Evolutionary conservation across 1,284 basidiomycete species (phyloP).

Genomic region (Cryptococcus sp.): DNA sequence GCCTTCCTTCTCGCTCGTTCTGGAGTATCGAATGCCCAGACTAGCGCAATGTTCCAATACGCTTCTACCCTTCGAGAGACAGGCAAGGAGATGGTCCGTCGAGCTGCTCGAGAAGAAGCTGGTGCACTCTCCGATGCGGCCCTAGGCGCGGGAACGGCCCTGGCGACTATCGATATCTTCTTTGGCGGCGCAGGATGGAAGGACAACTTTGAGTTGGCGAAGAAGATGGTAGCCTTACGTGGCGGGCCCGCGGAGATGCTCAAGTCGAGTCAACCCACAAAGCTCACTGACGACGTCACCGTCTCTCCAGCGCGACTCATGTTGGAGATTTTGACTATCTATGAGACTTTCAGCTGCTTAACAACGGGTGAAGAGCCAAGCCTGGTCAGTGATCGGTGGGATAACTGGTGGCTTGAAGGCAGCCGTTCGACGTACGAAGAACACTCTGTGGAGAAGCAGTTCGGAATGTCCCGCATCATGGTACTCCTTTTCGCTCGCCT

Average conservation of each 20-base stretch:
- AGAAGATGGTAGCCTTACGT: constrained; percentile 54
- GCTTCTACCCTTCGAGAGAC: constrained; percentile 41
- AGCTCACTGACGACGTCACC: constrained; percentile 49
- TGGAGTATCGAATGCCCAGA: constrained; percentile 40
- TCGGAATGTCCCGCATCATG: constrained; percentile 55
- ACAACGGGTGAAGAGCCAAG: constrained; percentile 55
- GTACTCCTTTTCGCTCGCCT: constrained; percentile 46
- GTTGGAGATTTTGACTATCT: constrained; percentile 58
- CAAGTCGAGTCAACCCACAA: constrained; percentile 34
- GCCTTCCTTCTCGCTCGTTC: constrained; percentile 52
- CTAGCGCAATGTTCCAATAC: constrained; percentile 46
- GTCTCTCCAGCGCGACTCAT: constrained; percentile 54
- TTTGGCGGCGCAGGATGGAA: constrained; percentile 56
- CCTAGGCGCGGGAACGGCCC: constrained; percentile 54
- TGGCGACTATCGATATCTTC: constrained; percentile 58
- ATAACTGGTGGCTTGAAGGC: constrained; percentile 54
- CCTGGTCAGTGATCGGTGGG: constrained; percentile 51
- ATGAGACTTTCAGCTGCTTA: constrained; percentile 58
- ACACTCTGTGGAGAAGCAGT: constrained; percentile 58
- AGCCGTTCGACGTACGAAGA: constrained; percentile 51
- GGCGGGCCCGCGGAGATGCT: constrained; percentile 53
- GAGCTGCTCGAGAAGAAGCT: constrained; percentile 21
- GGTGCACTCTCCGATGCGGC: constrained; percentile 52
- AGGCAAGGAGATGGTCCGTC: constrained; percentile 44
- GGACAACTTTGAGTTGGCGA: constrained; percentile 56